These are phyloP conservation scores for Penicillium lividum DNA, from an alignment of 495 filamentous ascomycete species.

Conservation along the genomic window DNA sequence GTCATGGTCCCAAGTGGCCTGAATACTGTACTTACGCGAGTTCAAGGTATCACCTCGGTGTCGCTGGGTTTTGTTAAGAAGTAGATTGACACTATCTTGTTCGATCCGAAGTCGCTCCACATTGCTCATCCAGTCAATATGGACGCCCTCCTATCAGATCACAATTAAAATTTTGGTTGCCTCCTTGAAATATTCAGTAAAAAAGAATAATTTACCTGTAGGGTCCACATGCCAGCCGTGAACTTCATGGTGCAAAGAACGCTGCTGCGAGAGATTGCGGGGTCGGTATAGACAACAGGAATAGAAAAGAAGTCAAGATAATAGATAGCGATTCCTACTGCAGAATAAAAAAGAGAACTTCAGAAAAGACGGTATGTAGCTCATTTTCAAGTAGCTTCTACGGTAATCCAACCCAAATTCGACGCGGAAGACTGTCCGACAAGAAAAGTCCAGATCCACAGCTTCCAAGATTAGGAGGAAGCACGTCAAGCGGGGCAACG, in stretches of 20 bases:
- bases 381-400: conserved; percentile 1
- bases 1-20: neutral
- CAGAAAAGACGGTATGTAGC: neutral
- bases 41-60: conserved; percentile 61
- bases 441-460: conserved; percentile 15
- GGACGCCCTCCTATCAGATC: neutral
- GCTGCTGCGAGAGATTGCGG: neutral
- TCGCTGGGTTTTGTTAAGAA: conserved; percentile 45
- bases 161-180: conserved; percentile 21
- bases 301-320: neutral
- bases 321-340: neutral
- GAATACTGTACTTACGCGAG: conserved; percentile 35
- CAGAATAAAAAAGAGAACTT: neutral
- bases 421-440: conserved; percentile 27
- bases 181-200: conserved; percentile 22
- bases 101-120: conserved; percentile 42
- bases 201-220: conserved; percentile 23
- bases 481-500: conserved; percentile 14
- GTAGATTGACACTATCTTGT: conserved; percentile 37
- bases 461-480: neutral
- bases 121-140: conserved; percentile 52
- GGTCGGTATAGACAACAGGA: neutral
- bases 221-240: conserved; percentile 47
- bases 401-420: conserved; percentile 13
- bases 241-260: conserved; percentile 43